phyloP scores from a whole-genome alignment of 176 grass and related monocot genomes.

The maize (Zea mays) region DNA sequence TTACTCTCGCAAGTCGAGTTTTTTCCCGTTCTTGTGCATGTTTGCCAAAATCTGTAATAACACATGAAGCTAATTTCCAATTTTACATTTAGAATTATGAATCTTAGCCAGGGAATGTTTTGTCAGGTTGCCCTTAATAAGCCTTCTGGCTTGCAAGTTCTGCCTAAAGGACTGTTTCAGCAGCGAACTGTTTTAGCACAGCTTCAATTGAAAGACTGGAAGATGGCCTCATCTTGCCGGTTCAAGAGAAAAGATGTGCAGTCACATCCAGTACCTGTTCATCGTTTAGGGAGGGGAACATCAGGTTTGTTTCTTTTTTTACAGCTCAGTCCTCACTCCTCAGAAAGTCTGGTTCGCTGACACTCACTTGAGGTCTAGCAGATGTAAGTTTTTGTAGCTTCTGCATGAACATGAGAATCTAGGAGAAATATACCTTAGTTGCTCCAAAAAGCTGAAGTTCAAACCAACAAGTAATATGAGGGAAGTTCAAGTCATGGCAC shows the following conservation, averaged over 20 bases:
- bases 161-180: slow-evolving; percentile 91
- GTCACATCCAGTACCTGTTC: slow-evolving; percentile 61
- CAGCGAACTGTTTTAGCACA: slow-evolving; percentile 84
- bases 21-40: not conserved
- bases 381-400: not conserved
- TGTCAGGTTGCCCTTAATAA: slow-evolving; percentile 79
- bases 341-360: not conserved
- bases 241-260: no score
- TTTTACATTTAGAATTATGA: slow-evolving; percentile 2
- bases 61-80: not conserved
- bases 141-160: slow-evolving; percentile 96
- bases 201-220: slow-evolving; percentile 81
- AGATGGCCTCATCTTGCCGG: slow-evolving; percentile 24
- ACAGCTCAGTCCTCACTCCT: slow-evolving; percentile 9
- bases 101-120: slow-evolving; percentile 9
- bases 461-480: not conserved
- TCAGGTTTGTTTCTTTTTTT: slow-evolving; percentile 65
- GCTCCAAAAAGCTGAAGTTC: not conserved
- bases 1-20: no score
- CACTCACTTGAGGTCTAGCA: slow-evolving; percentile 12
- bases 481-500: not conserved
- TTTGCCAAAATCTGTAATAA: slow-evolving; percentile 5
- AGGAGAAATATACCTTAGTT: not conserved
- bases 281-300: slow-evolving; percentile 89
- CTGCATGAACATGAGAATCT: slow-evolving; percentile 11